Base-by-base conservation (phyloP, 2,329 filamentous ascomycete species). In the Ceratocystis eucalypticola region DNA sequence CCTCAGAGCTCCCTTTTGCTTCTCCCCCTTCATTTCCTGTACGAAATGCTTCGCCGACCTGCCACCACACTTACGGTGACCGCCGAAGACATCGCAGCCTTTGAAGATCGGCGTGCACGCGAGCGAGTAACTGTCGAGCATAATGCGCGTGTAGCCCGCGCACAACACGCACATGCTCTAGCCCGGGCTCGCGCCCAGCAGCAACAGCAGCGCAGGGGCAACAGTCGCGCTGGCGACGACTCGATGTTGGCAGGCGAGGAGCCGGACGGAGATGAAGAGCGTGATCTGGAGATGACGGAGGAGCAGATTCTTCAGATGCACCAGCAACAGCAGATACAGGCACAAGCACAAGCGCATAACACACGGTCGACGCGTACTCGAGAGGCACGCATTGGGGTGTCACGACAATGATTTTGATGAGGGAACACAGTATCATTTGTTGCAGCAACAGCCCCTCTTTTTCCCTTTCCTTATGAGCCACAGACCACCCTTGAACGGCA, bases 21-120 rank as follows among this genome's bases (percentile, higher is more conserved):
- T 5, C 30, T 53, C 3, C 37, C 5, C 20, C 12, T 20, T 28
- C 5, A 25, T n/a, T 30, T 8, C 17, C 4, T 5, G 5, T 5
- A n/a, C 20, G 15, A 37, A 64, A 86, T 88, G 85, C 84, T 88
- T 70, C 84, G 85, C 71, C 83, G 87, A 59, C 81, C 84, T 17
- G 81, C 87, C 10, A 91, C 88, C 61, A 82, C 82, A 15, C 83
- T 91, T 69, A 78, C 81, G 65, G 81, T 90, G 69, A 89, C 87
- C 1, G 79, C 84, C 61, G 85, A 88, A 72, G 88, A 91, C 74
- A 80, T 90, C 48, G 84, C 86, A 48, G 78, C 82, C 65, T 89
- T 88, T 76, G 87, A 90, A 72, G 85, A 87, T 73, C 80, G 80
- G 33, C 81, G 84, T 68, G 77, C 76, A 28, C 75, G 75, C 65